Evolutionary conservation across 2,329 filamentous ascomycete species (phyloP), one percentile per base, ranked within the genome.

Genomic region (Blastomyces percursus): DNA sequence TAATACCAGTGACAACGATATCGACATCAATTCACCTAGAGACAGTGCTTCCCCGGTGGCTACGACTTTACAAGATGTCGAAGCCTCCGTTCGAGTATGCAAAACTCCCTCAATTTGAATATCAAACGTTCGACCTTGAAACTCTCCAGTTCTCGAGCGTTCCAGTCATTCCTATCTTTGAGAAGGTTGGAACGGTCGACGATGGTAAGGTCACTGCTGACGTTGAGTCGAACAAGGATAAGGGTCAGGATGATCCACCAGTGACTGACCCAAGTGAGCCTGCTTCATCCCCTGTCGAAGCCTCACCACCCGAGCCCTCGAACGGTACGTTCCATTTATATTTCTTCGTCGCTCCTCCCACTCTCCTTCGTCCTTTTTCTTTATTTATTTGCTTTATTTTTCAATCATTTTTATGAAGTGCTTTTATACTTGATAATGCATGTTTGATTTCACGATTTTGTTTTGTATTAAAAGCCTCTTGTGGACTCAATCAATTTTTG

Each of bases 91-190:
- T 69, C 69, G 69, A 75, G 77, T 79, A 79, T 74, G 77, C 76
- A 72, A 64, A 75, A 62, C 66, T 77, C 71, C 72, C 76, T 70
- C 65, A 66, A 62, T 78, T 73, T 71, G 65, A 74, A 67, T 79
- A 78, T 71, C 75, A 77, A 68, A 72, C 69, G 61, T 72, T 75
- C 70, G 75, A 79, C 69, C 72, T 65, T 70, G 66, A 71, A 65
- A 75, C 75, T 66, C 66, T 71, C 61, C 65, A 70, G 67, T 77
- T 71, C 65, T 72, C 71, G 68, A 72, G 67, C 66, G 72, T 75
- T 69, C 71, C 73, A 68, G 71, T 77, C 63, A 63, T 66, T 67
- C 64, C 68, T 69, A 62, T 69, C 64, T 68, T 68, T 69, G 65
- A 70, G 65, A 68, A 70, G 66, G 54, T 63, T 70, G 70, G 73